A percentile compares a stretch with the other conserved stretches of the same genome.
These are phyloP conservation scores for Fusarium compactum DNA, from an alignment of 2,329 filamentous ascomycete species.

Conservation along the genomic window DNA sequence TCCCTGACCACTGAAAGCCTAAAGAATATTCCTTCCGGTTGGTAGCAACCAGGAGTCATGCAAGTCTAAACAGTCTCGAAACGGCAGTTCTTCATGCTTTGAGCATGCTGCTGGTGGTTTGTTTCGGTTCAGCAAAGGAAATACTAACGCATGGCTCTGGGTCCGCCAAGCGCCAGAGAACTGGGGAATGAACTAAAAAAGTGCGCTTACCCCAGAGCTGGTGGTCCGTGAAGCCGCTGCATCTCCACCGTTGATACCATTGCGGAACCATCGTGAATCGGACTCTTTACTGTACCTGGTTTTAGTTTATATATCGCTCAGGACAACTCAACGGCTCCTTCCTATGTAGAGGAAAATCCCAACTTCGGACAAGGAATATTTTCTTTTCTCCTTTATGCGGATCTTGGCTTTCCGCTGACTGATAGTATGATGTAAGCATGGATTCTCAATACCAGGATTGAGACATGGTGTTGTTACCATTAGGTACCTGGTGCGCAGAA, in stretches of 20 bases:
- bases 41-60: background rate
- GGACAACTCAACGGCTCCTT: background rate
- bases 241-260: background rate
- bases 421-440: background rate
- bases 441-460: background rate
- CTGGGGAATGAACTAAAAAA: conserved; percentile 5
- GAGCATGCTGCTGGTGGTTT: background rate
- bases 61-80: background rate
- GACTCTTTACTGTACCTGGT: background rate
- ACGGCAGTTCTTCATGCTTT: background rate
- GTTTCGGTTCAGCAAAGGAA: background rate
- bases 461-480: background rate
- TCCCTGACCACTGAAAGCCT: too few relatives aligned
- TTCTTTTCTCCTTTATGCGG: background rate
- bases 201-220: background rate
- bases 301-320: background rate
- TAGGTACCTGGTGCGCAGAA: background rate
- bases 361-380: background rate
- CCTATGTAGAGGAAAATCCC: too few relatives aligned
- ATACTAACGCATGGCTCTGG: background rate
- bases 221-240: background rate
- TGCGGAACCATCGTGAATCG: background rate
- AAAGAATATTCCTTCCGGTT: background rate
- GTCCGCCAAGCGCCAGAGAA: background rate
- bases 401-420: background rate